Conservation (phyloP, 192 early-diverging fungal genomes). For the Rhizoclosmatium globosum region DNA sequence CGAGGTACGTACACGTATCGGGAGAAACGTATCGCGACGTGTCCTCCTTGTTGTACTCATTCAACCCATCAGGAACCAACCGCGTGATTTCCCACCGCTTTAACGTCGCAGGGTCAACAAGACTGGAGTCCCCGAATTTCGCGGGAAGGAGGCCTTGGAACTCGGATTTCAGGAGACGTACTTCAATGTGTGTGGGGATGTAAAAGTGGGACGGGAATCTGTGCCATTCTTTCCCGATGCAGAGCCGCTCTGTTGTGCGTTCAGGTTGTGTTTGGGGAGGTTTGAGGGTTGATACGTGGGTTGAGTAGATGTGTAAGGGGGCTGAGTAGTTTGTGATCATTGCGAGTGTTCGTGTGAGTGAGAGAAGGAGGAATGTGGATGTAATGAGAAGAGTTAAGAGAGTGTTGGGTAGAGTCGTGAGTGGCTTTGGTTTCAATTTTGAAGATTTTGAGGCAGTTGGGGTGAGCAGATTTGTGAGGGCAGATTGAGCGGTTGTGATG, state of each 20-base stretch:
- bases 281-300: slow-evolving; percentile 14
- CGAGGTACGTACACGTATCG: slow-evolving; percentile 68
- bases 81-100: slow-evolving; percentile 35
- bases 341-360: slow-evolving; percentile 75
- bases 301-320: slow-evolving; percentile 67
- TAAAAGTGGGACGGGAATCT: slow-evolving; percentile 93
- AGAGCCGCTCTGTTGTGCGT: slow-evolving; percentile 54
- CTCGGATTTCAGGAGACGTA: slow-evolving; percentile 74
- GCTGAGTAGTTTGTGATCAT: slow-evolving; percentile 78
- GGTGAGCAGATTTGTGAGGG: not conserved
- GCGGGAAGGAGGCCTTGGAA: slow-evolving; percentile 88
- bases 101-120: not conserved
- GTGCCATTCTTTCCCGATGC: slow-evolving; percentile 96
- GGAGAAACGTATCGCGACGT: slow-evolving; percentile 61
- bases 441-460: not conserved
- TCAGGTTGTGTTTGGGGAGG: slow-evolving; percentile 23
- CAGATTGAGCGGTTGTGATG: not conserved
- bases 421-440: not conserved
- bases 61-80: slow-evolving; percentile 62
- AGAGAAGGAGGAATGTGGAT: slow-evolving; percentile 54
- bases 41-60: slow-evolving; percentile 75
- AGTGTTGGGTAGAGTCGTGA: not conserved
- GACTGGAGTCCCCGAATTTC: slow-evolving; percentile 66
- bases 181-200: slow-evolving; percentile 68
- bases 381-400: not conserved